Conservation (phyloP, 139 green algal genomes). For the Mychonastes homosphaera region DNA sequence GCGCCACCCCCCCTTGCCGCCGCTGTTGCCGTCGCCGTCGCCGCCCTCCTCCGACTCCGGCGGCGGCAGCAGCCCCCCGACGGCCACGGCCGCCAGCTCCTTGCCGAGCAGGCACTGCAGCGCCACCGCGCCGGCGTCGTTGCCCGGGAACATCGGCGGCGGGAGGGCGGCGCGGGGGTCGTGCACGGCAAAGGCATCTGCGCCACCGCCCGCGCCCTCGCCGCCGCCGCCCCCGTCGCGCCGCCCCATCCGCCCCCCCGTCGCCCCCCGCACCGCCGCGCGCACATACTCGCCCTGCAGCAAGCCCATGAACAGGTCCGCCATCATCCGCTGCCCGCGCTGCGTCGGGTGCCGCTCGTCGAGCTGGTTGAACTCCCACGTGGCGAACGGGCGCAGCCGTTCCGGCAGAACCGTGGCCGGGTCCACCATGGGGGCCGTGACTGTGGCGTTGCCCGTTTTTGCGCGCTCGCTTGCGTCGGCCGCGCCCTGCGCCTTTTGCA, state of each 20-base stretch:
- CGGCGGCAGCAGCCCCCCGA: too few species aligned
- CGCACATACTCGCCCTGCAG: conserved; percentile 6
- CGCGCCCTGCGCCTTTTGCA: too few species aligned
- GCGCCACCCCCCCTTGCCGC: not conserved
- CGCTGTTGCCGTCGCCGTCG: too few species aligned
- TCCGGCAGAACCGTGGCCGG: too few species aligned
- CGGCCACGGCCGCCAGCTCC: not conserved
- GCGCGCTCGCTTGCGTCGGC: too few species aligned
- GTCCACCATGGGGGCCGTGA: too few species aligned
- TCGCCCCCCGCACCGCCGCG: too few species aligned
- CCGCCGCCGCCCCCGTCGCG: not conserved
- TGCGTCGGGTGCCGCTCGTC: conserved; percentile 12
- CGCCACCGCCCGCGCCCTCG: not conserved
- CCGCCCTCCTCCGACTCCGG: too few species aligned
- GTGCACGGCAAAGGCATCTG: not conserved
- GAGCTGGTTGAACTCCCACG: not conserved
- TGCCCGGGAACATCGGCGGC: conserved; percentile 1
- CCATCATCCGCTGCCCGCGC: conserved; percentile 11
- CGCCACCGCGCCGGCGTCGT: conserved; percentile 3
- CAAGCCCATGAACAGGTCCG: conserved; percentile 6
- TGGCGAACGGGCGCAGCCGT: too few species aligned
- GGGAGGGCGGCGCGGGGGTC: not conserved
- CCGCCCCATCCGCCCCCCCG: too few species aligned
- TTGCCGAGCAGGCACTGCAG: conserved; percentile 5
- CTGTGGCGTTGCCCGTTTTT: too few species aligned